A percentile compares a stretch with the other conserved stretches of the same genome.
Conservation (phyloP, 2,329 filamentous ascomycete genomes). For the Huntiella omanensis region DNA sequence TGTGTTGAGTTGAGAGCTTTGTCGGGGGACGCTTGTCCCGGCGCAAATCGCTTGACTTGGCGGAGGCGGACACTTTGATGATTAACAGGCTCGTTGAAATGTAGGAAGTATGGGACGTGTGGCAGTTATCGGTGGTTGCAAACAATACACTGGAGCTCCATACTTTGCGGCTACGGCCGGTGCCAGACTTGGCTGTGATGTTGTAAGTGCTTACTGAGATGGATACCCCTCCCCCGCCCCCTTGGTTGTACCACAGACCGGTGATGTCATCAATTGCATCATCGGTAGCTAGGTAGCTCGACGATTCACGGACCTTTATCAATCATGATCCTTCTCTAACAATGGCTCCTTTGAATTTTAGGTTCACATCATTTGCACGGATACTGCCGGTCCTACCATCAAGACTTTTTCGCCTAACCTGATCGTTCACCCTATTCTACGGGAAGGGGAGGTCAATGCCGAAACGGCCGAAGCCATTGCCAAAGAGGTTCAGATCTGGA, state of each 20-base stretch:
- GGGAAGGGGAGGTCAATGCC: conserved; percentile 34
- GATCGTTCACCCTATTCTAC: conserved; percentile 96
- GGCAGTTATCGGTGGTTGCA: conserved; percentile 82
- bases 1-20: background rate
- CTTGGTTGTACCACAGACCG: no score
- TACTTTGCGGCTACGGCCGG: conserved; percentile 98
- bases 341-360: conserved; percentile 16
- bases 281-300: background rate
- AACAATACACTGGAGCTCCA: conserved; percentile 91
- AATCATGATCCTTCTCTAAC: background rate
- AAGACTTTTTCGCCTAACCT: conserved; percentile 96
- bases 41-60: no score
- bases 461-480: conserved; percentile 30
- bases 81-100: no score
- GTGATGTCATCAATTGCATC: no score
- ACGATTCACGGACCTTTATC: background rate
- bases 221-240: no score
- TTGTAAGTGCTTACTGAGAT: conserved; percentile 35
- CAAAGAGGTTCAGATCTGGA: conserved; percentile 55
- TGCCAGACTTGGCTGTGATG: conserved; percentile 71
- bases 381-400: conserved; percentile 68
- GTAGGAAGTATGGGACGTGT: conserved; percentile 46
- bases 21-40: no score
- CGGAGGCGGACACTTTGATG: no score
- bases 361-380: conserved; percentile 93